Percentiles rank a stretch among this genome's conserved stretches.
These are phyloP conservation scores for Alloteropsis semialata DNA, from an alignment of 176 grass and related monocot genomes.

Conservation along the genomic window DNA sequence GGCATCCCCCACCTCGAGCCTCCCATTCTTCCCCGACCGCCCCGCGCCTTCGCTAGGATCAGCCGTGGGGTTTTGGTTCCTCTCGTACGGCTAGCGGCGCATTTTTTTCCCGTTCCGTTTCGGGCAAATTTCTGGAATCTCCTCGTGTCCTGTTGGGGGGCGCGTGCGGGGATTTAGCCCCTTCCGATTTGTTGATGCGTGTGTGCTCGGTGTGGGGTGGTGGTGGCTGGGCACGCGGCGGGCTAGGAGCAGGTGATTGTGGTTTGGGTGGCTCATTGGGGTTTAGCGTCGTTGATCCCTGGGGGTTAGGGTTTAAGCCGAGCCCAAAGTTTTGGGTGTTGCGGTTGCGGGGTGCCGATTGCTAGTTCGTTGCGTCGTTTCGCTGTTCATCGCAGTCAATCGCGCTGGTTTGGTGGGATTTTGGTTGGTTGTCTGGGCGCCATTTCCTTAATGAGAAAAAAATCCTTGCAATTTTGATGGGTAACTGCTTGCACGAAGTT, in stretches of 20 bases:
- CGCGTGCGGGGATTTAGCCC: not conserved
- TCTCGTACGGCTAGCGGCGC: not conserved
- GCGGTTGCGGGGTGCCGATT: not conserved
- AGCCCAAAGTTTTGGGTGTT: not conserved
- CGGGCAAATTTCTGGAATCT: not conserved
- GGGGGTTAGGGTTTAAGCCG: slow-evolving; percentile 41
- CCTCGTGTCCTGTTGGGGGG: not conserved
- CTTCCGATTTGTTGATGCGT: not conserved
- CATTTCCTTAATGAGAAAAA: not conserved
- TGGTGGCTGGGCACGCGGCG: not conserved
- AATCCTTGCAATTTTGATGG: not conserved
- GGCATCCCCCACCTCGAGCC: not conserved
- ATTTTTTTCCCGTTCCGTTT: not conserved
- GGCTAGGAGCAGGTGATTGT: not conserved
- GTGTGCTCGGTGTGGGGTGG: not conserved
- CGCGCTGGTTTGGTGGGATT: not conserved
- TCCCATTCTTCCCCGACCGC: not conserved
- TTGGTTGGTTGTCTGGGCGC: not conserved
- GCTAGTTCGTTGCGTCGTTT: not conserved
- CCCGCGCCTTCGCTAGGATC: not conserved
- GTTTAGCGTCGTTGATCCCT: slow-evolving; percentile 24
- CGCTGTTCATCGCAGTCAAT: not conserved
- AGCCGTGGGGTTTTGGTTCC: not conserved
- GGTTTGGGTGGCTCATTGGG: not conserved
- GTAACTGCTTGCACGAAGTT: not conserved